Conservation (phyloP, 2,329 filamentous ascomycete species). For the Hymenotorrendiella dingleyae region DNA sequence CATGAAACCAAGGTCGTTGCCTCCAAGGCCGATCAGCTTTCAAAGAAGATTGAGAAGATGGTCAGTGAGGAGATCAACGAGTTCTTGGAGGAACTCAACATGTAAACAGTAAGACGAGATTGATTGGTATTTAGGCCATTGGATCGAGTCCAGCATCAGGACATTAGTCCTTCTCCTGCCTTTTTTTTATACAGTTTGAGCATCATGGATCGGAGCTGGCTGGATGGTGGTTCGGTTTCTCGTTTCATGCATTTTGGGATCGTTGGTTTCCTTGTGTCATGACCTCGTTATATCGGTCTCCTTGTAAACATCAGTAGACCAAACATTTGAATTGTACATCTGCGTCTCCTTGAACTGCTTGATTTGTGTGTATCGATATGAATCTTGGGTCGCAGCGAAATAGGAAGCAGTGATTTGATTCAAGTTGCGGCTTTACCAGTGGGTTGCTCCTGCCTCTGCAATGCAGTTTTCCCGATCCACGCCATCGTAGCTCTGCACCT, state of each 20-base stretch:
- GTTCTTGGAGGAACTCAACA: slow-evolving; percentile 46
- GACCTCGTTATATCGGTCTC: slow-evolving; percentile 10
- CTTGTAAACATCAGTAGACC: slow-evolving; percentile 20
- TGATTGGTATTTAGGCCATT: no score
- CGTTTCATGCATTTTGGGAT: slow-evolving; percentile 28
- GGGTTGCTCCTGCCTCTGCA: background rate
- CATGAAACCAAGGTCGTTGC: slow-evolving; percentile 47
- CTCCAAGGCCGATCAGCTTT: slow-evolving; percentile 54
- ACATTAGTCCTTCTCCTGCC: slow-evolving; percentile 9
- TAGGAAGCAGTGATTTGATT: no score
- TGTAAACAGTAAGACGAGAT: slow-evolving; percentile 10
- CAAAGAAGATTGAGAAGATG: slow-evolving; percentile 56
- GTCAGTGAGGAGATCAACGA: slow-evolving; percentile 56
- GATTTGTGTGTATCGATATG: no score
- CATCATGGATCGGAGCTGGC: slow-evolving; percentile 27
- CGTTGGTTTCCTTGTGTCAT: slow-evolving; percentile 26
- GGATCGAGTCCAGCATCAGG: no score
- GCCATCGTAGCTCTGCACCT: background rate
- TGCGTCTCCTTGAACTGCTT: no score
- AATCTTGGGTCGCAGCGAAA: no score
- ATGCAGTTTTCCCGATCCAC: slow-evolving; percentile 10
- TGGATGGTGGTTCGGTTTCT: slow-evolving; percentile 22
- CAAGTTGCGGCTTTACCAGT: no score
- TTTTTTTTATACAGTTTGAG: slow-evolving; percentile 23
- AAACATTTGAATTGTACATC: slow-evolving; percentile 4